Conservation (phyloP, 2,329 filamentous ascomycete genomes). For the Trichophyton equinum region DNA sequence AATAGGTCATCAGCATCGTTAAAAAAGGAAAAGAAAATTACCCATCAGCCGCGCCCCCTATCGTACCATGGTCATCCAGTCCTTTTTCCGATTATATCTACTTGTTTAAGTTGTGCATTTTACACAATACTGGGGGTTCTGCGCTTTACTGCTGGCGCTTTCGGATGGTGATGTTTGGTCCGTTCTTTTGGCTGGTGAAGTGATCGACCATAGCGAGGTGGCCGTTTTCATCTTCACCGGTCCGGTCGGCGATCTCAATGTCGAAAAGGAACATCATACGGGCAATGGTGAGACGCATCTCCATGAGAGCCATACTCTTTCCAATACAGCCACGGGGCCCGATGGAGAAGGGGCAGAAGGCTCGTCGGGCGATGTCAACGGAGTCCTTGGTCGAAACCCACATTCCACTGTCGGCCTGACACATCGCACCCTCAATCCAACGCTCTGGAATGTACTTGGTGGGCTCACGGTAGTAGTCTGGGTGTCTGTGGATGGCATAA, state of each 20-base stretch:
- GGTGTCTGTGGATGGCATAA: constrained; percentile 26
- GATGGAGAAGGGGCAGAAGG: constrained; percentile 25
- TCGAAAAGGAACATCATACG: constrained; percentile 31
- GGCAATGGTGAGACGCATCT: constrained; percentile 32
- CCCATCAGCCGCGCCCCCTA: not conserved
- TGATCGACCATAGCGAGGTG: constrained; percentile 13
- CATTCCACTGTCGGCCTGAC: constrained; percentile 10
- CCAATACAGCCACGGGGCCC: constrained; percentile 34
- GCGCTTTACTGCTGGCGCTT: constrained; percentile 6
- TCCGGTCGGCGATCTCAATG: constrained; percentile 17
- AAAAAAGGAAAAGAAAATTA: not conserved
- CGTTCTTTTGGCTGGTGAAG: constrained; percentile 14
- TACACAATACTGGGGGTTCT: not conserved
- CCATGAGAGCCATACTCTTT: constrained; percentile 35
- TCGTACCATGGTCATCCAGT: not conserved
- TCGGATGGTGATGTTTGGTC: constrained; percentile 13
- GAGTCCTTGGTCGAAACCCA: constrained; percentile 12
- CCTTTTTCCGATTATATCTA: not conserved
- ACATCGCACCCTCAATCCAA: constrained; percentile 21
- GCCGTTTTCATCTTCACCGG: constrained; percentile 9
- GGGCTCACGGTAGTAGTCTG: constrained; percentile 22
- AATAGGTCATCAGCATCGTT: not conserved
- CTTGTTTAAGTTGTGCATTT: not conserved
- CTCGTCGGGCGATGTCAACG: constrained; percentile 36
- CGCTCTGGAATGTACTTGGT: constrained; percentile 24